Conservation (phyloP, 2,329 filamentous ascomycete genomes). For the Talaromyces sp. region DNA sequence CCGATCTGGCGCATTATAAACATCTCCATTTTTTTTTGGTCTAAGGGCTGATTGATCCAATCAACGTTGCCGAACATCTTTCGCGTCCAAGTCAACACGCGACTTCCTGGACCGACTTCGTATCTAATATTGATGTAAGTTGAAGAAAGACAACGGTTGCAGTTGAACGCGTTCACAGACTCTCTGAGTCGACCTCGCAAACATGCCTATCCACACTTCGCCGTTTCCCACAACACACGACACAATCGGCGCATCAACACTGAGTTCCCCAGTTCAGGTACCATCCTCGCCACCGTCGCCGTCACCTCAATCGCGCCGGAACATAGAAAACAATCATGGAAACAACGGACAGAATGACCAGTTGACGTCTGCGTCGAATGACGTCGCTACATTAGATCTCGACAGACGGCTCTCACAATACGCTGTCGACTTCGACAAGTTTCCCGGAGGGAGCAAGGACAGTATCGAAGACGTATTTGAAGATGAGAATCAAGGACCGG, state of each 20-base stretch:
- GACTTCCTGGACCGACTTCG: background rate
- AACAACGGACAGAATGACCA: constrained; percentile 7
- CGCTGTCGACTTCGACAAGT: constrained; percentile 39
- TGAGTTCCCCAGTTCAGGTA: constrained; percentile 31
- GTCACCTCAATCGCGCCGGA: constrained; percentile 4
- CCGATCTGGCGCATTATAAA: constrained; percentile 17
- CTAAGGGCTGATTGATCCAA: background rate
- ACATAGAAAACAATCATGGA: constrained; percentile 5
- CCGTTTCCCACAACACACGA: constrained; percentile 42
- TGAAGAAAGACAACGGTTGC: background rate
- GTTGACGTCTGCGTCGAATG: constrained; percentile 25
- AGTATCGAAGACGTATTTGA: constrained; percentile 25
- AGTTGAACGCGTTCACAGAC: constrained; percentile 1
- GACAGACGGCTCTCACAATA: constrained; percentile 42
- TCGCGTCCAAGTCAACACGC: background rate
- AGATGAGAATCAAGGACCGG: constrained; percentile 32
- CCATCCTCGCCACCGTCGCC: constrained; percentile 14
- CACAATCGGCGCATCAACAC: constrained; percentile 40
- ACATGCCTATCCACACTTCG: constrained; percentile 39
- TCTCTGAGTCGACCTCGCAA: constrained; percentile 15
- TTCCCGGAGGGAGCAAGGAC: constrained; percentile 30
- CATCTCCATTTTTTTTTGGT: constrained; percentile 1
- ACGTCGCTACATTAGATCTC: constrained; percentile 30
- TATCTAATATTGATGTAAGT: too few relatives aligned
- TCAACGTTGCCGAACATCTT: background rate